Evolutionary conservation across 2,329 filamentous ascomycete genomes (phyloP).

Genomic region (Fusarium brevicatenulatum): DNA sequence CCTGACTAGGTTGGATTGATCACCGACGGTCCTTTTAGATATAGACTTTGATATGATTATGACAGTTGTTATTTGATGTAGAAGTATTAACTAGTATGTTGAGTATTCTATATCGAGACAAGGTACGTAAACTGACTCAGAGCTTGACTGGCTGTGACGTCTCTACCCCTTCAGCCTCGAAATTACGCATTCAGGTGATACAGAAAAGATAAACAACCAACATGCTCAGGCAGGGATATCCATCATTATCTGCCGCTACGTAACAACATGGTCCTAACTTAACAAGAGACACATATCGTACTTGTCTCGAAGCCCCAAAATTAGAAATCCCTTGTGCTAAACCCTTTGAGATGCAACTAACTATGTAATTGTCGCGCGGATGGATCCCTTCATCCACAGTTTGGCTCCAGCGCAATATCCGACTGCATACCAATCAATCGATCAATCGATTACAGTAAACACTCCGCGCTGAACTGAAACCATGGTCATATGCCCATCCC

Average conservation of each 20-base stretch:
- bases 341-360: slow-evolving; percentile 19
- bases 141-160: slow-evolving; percentile 1
- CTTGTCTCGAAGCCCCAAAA: slow-evolving; percentile 17
- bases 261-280: not conserved
- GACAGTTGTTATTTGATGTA: not conserved
- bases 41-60: not conserved
- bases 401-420: slow-evolving; percentile 34
- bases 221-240: not conserved
- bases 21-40: not conserved
- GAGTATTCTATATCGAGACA: slow-evolving; percentile 15
- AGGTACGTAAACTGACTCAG: slow-evolving; percentile 13
- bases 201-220: slow-evolving; percentile 1
- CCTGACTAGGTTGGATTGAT: slow-evolving; percentile 23
- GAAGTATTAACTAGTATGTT: not conserved
- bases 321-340: slow-evolving; percentile 21
- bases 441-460: slow-evolving; percentile 11
- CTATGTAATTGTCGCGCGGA: slow-evolving; percentile 15
- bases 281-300: slow-evolving; percentile 3
- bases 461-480: slow-evolving; percentile 28
- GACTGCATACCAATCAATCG: slow-evolving; percentile 31
- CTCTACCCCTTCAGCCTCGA: slow-evolving; percentile 1
- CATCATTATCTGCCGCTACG: slow-evolving; percentile 2
- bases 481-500: slow-evolving; percentile 16
- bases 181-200: slow-evolving; percentile 4
- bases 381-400: slow-evolving; percentile 29